Evolutionary conservation across 192 early-diverging fungal species (phyloP), one percentile per base, ranked within the genome.

Genomic region (Podila epigama): DNA sequence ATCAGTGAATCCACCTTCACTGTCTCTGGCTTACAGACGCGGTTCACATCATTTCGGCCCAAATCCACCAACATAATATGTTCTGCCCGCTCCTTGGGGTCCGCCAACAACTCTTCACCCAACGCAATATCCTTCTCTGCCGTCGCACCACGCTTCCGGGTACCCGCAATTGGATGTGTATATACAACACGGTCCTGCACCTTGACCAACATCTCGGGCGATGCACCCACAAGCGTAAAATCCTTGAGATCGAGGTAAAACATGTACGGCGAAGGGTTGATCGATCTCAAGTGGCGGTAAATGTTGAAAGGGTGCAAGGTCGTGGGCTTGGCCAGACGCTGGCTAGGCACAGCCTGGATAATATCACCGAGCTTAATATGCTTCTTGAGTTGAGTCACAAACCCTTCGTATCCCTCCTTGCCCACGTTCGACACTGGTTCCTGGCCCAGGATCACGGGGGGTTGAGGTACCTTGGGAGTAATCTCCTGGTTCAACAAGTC

Each of bases 261-360:
- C 96, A 99, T 97, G 81, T 99, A 99, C 22, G 98, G 98, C 8
- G 96, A 98, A n/a, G 98, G 98, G 73, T 98, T 99, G 52, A 98
- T 82, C 20, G 92, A 94, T 55, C 98, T 87, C 62, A 99, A 84
- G 60, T 96, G 91, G 39, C 98, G 88, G 83, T 99, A 99, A 28
- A 96, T 95, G 79, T 99, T 99, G 84, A 99, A 98, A 12, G 98
- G 97, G 80, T 99, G 95, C 44, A 99, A 79, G 4, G 90, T 75
- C 11, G 98, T 98, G 16, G 86, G 86, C 44, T 94, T 94, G 28
- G 90, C 87, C 61, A 98, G 82, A 36, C 98, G 85, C 80, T 98
- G 98, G 0, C 92, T 93, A 1, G 97, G 97, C 3, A 99, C 98
- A 0, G 97, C 95, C 80, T 99, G 98, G 82, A 99, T 97, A 53